Percentiles rank a stretch among this genome's conserved stretches.
These are phyloP conservation scores for Cladobotryum mycophilum DNA, from an alignment of 2,329 filamentous ascomycete species.

Conservation along the genomic window DNA sequence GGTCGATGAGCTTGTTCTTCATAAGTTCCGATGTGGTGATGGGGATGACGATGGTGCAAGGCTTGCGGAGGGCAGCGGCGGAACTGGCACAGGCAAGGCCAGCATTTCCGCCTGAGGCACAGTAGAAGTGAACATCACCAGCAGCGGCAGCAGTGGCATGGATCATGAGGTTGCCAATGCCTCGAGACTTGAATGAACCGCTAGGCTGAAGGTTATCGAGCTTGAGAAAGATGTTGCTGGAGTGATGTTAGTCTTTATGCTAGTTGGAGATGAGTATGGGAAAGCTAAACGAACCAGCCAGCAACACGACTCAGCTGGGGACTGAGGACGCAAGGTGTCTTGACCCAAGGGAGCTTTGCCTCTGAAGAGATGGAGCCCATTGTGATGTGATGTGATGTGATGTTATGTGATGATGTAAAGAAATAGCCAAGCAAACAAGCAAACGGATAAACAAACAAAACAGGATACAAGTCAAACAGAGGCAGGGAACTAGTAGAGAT, in stretches of 20 bases:
- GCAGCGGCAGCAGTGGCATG: conserved; percentile 27
- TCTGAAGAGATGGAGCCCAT: conserved; percentile 38
- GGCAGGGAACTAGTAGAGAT: too few species aligned
- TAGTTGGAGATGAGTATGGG: conserved; percentile 14
- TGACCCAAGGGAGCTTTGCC: conserved; percentile 54
- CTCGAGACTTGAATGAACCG: conserved; percentile 79
- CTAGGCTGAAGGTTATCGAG: conserved; percentile 80
- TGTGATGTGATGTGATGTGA: conserved; percentile 3
- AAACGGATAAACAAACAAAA: neutral
- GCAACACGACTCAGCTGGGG: conserved; percentile 60
- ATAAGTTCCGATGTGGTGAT: conserved; percentile 59
- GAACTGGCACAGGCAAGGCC: conserved; percentile 76
- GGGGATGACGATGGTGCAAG: conserved; percentile 72
- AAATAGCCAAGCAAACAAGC: neutral
- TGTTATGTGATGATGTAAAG: neutral
- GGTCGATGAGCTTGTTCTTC: conserved; percentile 61
- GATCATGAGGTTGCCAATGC: conserved; percentile 64
- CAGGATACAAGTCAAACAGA: neutral
- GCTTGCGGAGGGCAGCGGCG: conserved; percentile 55
- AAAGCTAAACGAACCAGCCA: conserved; percentile 54
- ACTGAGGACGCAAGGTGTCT: conserved; percentile 66
- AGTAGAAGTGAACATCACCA: conserved; percentile 62
- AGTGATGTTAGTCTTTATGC: neutral
- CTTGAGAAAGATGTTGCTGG: conserved; percentile 73
- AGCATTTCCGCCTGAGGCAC: conserved; percentile 75